Evolutionary conservation across 2,329 filamentous ascomycete genomes (phyloP), one percentile per base, ranked within the genome.

Genomic region (Aspergillus versicolor): DNA sequence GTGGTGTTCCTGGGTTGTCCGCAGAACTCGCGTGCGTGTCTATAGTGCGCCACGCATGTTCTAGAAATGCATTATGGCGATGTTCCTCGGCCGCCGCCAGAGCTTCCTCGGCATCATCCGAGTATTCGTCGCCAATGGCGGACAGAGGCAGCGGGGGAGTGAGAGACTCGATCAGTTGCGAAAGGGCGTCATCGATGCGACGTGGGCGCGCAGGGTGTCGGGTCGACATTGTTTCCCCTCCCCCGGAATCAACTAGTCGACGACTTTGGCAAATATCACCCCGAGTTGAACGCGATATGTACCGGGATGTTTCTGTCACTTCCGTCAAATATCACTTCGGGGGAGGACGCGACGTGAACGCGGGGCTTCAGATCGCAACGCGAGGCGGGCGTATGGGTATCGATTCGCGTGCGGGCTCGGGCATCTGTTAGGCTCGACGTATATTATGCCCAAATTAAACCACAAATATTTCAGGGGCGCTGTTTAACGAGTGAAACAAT

Each of bases 101-200:
- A 5, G 69, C 67, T 44, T 73, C 70, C 38, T 74, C 71, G 15
- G 64, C 63, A 30, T 71, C 64, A 53, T 69, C 69, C 43, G 70
- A 65, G 61, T 67, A 67, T 42, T 72, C 66, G 55, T 69, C 65
- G 44, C 62, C 63, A 17, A 70, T 56, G 30, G 65, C 65, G 40
- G 68, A 61, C 21, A 67, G 63, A n/a, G 72, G 65, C 37, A 74
- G 63, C 21, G 73, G 67, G 24, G 74, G 75, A 42, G 73, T 66
- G 41, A 77, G 65, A 46, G 73, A 75, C 47, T 76, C 75, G 65
- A 77, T 68, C 22, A 77, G 69, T 62, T 77, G 75, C 54, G 72
- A 73, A 58, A 77, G 69, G 38, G 75, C 75, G 59, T 77, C 75
- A 51, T 77, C 75, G 58, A 77, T 71, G 59, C 75, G 75, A 59